Evolutionary conservation across 2,329 filamentous ascomycete genomes (phyloP).

Genomic region (Phaeoacremonium minimum): DNA sequence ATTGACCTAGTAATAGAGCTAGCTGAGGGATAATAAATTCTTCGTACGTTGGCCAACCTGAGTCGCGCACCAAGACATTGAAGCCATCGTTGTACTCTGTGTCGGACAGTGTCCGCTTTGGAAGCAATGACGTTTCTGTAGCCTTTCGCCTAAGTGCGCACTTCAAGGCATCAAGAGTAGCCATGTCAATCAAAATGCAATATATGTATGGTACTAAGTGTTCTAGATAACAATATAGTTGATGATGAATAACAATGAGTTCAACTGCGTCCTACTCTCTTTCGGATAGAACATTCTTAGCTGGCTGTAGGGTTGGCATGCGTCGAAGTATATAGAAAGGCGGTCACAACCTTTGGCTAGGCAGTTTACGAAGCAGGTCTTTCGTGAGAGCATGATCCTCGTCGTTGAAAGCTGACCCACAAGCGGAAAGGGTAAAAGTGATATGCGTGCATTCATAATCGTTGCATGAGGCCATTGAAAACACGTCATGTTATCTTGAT

Average conservation of each 20-base stretch:
- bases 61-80: constrained; percentile 29
- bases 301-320: too few relatives aligned
- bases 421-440: too few relatives aligned
- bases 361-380: too few relatives aligned
- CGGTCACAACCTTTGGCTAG: too few relatives aligned
- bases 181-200: constrained; percentile 29
- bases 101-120: constrained; percentile 35
- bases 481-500: too few relatives aligned
- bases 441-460: too few relatives aligned
- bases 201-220: neutral
- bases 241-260: neutral
- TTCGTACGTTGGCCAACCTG: constrained; percentile 34
- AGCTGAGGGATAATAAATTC: constrained; percentile 50
- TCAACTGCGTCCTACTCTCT: neutral
- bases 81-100: constrained; percentile 44
- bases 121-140: constrained; percentile 13
- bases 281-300: too few relatives aligned
- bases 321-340: too few relatives aligned
- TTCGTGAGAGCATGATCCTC: too few relatives aligned
- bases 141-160: constrained; percentile 27
- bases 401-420: too few relatives aligned
- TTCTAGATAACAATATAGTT: neutral
- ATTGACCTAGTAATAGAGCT: constrained; percentile 29
- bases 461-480: too few relatives aligned
- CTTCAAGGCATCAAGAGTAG: constrained; percentile 39